These are phyloP conservation scores for Suhomyces panamericanus DNA, from an alignment of 1,139 yeast species.

Conservation along the genomic window DNA sequence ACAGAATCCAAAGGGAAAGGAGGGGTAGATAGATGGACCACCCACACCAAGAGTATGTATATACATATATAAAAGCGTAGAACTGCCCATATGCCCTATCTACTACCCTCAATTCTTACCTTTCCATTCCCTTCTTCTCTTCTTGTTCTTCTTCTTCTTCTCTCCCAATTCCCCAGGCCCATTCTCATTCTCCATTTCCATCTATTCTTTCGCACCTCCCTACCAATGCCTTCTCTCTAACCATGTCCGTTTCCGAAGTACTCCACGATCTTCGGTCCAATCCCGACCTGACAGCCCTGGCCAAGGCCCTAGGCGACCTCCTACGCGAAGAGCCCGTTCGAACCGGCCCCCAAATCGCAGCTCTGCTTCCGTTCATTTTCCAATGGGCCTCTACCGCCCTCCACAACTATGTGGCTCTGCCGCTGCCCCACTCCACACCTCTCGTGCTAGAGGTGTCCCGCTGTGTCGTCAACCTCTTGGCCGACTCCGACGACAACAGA, in stretches of 20 bases:
- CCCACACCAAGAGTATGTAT: no score
- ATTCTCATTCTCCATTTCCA: background rate
- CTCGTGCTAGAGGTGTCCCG: slow-evolving; percentile 9
- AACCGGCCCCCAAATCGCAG: slow-evolving; percentile 14
- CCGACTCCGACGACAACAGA: slow-evolving; percentile 40
- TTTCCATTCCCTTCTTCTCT: no score
- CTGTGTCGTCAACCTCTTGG: slow-evolving; percentile 34
- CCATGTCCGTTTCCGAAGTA: slow-evolving; percentile 8
- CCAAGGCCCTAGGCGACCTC: slow-evolving; percentile 24
- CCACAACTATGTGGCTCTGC: slow-evolving; percentile 7
- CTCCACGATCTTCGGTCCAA: slow-evolving; percentile 5
- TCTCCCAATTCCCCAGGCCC: no score
- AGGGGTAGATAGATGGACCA: no score
- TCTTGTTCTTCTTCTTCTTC: no score
- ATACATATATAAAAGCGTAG: no score
- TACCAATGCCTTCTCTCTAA: background rate
- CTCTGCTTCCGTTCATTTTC: slow-evolving; percentile 11
- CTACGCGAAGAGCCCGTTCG: slow-evolving; percentile 31
- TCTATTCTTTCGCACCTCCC: background rate
- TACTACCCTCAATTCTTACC: no score
- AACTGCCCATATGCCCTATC: no score
- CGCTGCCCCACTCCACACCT: background rate
- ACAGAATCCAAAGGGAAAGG: no score
- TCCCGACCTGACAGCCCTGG: slow-evolving; percentile 3
- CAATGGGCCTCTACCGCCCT: slow-evolving; percentile 13